Base-by-base conservation (phyloP, 2,329 filamentous ascomycete genomes). In the Colletotrichum tofieldiae region DNA sequence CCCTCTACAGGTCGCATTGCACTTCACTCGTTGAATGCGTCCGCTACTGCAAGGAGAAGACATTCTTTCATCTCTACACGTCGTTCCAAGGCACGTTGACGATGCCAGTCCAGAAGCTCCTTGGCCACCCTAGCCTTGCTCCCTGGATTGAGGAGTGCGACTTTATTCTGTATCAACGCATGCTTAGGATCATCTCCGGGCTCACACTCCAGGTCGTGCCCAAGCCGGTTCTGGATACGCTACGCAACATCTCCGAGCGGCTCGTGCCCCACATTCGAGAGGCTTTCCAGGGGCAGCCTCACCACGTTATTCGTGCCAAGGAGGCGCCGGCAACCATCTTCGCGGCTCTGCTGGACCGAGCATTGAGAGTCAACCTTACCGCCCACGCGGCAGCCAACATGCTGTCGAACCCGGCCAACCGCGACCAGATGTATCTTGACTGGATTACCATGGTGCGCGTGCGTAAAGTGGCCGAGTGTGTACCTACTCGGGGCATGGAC, bases 71-170 rank as follows among this genome's bases (percentile, higher is more conserved):
- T 75, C 89, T 98, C 20, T 98, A 97, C 80, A 95, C 93, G 7
- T 96, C 96, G 1, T 98, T 99, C 81, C 94, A 98, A 78, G 96
- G 96, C 67, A 98, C 95, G 2, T 89, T 99, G 77, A 99, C 96
- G 0, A 97, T 98, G 82, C 96, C 96, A 7, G 96, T 98, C 3
- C 95, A 98, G 81, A 98, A 97, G 81, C 85, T 99, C 2, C 93
- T 99, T 77, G 91, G 92, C 18, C 91, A 97, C 78, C 91, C 93
- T 2, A 92, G 91, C 67, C 86, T 98, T 67, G 94, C 95, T 3
- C 89, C 93, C 1, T 99, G 96, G 96, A 97, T 99, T 73, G 94
- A 96, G 79, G 93, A 97, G 80, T 98, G 94, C 80, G 96, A 99
- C 81, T 97, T 96, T 84, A 88, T 96, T 43, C 93, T 98, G 84